Conservation (phyloP, 768 basidiomycete genomes). For the Boletales sp. region DNA sequence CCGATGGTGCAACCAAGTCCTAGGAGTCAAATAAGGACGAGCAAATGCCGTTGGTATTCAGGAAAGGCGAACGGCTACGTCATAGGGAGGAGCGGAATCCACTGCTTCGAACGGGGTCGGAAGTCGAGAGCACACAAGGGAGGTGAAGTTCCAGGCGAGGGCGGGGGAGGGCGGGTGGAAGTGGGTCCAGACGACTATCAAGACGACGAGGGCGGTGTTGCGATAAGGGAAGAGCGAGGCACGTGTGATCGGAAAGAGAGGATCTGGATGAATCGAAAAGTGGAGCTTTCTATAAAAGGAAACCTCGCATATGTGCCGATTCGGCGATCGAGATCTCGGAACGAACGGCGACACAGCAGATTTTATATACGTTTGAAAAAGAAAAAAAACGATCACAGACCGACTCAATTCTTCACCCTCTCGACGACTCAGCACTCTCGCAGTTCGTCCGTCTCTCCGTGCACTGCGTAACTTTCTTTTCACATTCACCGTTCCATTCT, state of each 20-base stretch:
- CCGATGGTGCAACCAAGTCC: not conserved
- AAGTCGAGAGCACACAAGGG: too few relatives aligned
- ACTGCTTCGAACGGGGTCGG: too few relatives aligned
- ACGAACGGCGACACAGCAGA: not conserved
- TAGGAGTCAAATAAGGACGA: not conserved
- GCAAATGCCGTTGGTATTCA: not conserved
- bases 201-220: not conserved
- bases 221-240: slow-evolving; percentile 18
- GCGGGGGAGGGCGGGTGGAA: too few relatives aligned
- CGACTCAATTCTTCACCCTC: too few relatives aligned
- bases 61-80: too few relatives aligned
- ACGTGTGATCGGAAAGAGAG: slow-evolving; percentile 17
- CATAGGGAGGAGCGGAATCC: too few relatives aligned
- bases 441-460: not conserved
- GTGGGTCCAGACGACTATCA: too few relatives aligned
- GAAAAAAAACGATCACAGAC: too few relatives aligned
- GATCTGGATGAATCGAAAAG: slow-evolving; percentile 19
- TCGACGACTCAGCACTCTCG: too few relatives aligned
- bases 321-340: slow-evolving; percentile 24
- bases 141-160: too few relatives aligned
- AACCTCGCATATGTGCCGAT: slow-evolving; percentile 2
- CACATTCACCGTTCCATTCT: not conserved
- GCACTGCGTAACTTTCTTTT: too few relatives aligned
- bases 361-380: too few relatives aligned
- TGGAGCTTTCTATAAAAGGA: slow-evolving; percentile 15